These are phyloP conservation scores for Nematocida homosporus DNA, from an alignment of 371 early-diverging fungal species.

Conservation along the genomic window DNA sequence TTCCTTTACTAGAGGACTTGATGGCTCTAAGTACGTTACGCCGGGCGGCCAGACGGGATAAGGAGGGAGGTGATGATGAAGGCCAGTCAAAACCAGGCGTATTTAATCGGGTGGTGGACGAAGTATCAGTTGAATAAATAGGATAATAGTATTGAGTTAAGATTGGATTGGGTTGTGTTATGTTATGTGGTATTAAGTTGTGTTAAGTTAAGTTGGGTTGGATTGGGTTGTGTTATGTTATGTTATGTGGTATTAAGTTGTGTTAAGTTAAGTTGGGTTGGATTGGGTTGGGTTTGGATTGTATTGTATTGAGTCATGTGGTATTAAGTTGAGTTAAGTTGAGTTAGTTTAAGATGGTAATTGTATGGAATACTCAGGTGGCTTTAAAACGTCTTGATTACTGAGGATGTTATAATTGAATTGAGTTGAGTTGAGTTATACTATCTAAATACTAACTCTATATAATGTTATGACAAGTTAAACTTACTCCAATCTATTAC, in stretches of 20 bases:
- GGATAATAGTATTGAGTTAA: neutral
- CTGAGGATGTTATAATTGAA: no score
- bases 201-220: neutral
- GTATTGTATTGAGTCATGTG: no score
- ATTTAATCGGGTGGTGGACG: no score
- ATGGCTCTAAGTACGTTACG: slow-evolving; percentile 18
- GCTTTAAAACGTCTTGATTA: no score
- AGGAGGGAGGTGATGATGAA: slow-evolving; percentile 6
- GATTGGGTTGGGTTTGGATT: no score
- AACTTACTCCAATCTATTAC: no score
- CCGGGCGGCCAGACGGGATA: neutral
- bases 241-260: neutral
- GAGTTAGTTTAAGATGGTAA: no score
- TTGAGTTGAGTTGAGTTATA: no score
- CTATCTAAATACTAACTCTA: no score
- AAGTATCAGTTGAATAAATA: neutral
- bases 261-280: neutral
- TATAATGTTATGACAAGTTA: no score
- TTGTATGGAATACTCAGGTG: no score
- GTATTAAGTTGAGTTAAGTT: no score
- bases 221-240: neutral
- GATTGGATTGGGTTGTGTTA: slow-evolving; percentile 1
- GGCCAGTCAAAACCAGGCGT: neutral
- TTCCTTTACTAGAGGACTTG: slow-evolving; percentile 43
- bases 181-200: neutral